phyloP scores from a whole-genome alignment of 2,329 filamentous ascomycete genomes.

The Aspergillus tamarii region DNA sequence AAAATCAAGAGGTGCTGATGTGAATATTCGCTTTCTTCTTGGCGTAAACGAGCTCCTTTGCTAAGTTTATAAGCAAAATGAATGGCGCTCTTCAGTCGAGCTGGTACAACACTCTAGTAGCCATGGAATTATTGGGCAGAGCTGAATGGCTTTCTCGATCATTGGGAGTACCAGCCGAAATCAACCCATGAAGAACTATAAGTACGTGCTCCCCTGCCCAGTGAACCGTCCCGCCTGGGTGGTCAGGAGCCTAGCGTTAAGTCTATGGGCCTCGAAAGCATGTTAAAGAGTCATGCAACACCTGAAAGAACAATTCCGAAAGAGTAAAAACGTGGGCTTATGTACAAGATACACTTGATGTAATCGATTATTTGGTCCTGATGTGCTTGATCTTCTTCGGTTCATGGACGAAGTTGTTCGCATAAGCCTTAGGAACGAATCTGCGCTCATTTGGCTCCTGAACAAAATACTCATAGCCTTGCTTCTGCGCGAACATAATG shows the following conservation, averaged over 20 bases:
- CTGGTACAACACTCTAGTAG: not conserved
- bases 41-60: slow-evolving; percentile 2
- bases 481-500: slow-evolving; percentile 94
- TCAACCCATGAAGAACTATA: not conserved
- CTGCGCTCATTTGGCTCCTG: slow-evolving; percentile 92
- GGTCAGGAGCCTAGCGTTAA: not conserved
- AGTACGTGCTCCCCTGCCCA: not conserved
- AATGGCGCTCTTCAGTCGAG: not conserved
- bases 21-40: not conserved
- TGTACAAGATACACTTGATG: slow-evolving; percentile 42
- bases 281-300: not conserved
- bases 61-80: not conserved
- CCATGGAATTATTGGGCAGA: not conserved
- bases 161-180: not conserved
- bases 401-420: slow-evolving; percentile 91
- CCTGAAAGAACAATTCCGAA: slow-evolving; percentile 14
- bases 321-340: slow-evolving; percentile 32
- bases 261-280: not conserved
- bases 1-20: not conserved
- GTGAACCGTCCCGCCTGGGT: not conserved
- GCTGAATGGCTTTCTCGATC: not conserved
- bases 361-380: slow-evolving; percentile 69
- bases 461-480: slow-evolving; percentile 98
- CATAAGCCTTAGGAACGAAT: slow-evolving; percentile 89
- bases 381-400: slow-evolving; percentile 85